Percentiles rank a stretch among this genome's conserved stretches.
phyloP scores from a whole-genome alignment of 371 early-diverging fungal species.

The Apophysomyces variabilis region DNA sequence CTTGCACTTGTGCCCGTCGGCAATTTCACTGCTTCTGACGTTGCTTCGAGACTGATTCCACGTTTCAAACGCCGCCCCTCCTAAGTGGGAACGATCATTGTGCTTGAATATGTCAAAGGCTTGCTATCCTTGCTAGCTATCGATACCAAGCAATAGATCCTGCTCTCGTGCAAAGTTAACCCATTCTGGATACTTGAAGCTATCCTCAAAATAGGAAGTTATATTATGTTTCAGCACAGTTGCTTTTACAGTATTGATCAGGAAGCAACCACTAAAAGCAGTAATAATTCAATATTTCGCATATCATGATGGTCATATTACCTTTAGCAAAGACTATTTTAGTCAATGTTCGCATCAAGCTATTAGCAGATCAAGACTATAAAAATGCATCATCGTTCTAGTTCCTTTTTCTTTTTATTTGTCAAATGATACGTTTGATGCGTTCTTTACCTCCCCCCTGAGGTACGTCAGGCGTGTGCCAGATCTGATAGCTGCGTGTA shows the following conservation, averaged over 20 bases:
- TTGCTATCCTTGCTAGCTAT: background rate
- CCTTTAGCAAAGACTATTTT: slow-evolving; percentile 70
- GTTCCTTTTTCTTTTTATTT: no score
- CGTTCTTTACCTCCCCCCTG: no score
- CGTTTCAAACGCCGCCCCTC: background rate
- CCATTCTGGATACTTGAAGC: slow-evolving; percentile 62
- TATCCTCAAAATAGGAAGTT: slow-evolving; percentile 60
- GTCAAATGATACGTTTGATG: no score
- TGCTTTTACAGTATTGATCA: slow-evolving; percentile 59
- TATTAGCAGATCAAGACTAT: slow-evolving; percentile 42
- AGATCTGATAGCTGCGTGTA: slow-evolving; percentile 25
- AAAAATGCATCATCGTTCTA: no score
- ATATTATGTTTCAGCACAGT: slow-evolving; percentile 68
- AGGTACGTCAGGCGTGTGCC: no score
- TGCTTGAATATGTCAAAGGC: background rate
- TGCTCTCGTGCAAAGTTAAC: slow-evolving; percentile 18
- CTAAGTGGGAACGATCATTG: background rate
- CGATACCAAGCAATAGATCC: background rate
- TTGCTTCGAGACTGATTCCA: background rate
- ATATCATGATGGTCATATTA: slow-evolving; percentile 51
- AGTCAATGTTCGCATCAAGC: slow-evolving; percentile 28
- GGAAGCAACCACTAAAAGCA: slow-evolving; percentile 45
- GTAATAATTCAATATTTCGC: no score
- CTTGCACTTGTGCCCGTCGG: background rate
- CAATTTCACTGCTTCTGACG: slow-evolving; percentile 3